Evolutionary conservation across 148 eudicot genomes (phyloP).

Genomic region (Arbutus unedo): DNA sequence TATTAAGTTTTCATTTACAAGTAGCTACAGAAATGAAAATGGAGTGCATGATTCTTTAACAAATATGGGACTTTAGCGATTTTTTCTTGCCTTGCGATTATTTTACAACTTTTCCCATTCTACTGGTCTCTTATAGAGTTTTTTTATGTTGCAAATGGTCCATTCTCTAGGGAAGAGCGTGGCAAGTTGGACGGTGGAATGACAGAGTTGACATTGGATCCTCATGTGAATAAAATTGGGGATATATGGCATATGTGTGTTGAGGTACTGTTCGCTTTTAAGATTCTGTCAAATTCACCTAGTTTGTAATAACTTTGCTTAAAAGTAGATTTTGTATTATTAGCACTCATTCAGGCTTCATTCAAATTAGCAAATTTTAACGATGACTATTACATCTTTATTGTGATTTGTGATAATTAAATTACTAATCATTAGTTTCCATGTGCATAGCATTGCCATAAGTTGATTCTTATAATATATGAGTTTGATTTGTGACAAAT

Average conservation of each 20-base stretch:
- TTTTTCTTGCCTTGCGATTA: background rate
- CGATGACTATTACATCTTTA: too few relatives aligned
- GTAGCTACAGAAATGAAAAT: slow-evolving; percentile 1
- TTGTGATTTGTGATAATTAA: too few relatives aligned
- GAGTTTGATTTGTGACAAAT: too few relatives aligned
- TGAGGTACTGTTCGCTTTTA: slow-evolving; percentile 44
- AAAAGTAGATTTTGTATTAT: background rate
- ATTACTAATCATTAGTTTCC: too few relatives aligned
- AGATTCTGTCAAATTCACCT: background rate
- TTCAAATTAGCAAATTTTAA: too few relatives aligned
- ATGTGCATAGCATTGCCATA: too few relatives aligned
- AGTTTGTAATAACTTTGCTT: slow-evolving; percentile 9
- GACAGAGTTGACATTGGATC: slow-evolving; percentile 69
- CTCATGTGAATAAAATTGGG: slow-evolving; percentile 68
- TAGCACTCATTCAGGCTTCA: background rate
- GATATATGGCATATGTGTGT: slow-evolving; percentile 92
- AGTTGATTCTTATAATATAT: too few relatives aligned
- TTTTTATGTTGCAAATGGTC: background rate
- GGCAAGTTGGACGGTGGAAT: slow-evolving; percentile 36
- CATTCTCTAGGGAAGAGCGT: too few relatives aligned
- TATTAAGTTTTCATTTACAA: background rate
- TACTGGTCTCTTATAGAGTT: background rate
- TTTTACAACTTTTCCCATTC: slow-evolving; percentile 1
- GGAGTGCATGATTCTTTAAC: too few relatives aligned
- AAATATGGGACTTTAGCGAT: background rate